Evolutionary conservation across 306 rosid species (phyloP).

Genomic region (Chamaecrista fasciculata): DNA sequence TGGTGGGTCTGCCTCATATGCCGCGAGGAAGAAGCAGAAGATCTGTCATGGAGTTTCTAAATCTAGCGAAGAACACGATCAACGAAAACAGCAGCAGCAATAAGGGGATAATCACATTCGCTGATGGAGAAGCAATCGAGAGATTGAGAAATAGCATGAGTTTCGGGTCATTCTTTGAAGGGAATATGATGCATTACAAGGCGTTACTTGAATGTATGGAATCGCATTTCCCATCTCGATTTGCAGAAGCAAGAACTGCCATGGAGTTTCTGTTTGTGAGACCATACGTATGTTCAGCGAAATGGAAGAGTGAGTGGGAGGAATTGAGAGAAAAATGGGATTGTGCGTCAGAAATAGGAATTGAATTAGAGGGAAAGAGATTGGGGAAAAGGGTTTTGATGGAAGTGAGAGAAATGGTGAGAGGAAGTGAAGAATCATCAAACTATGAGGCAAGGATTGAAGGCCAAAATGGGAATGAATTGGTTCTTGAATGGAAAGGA

Average conservation of each 20-base stretch:
- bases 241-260: conserved; percentile 43
- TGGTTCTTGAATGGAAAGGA: conserved; percentile 43
- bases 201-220: conserved; percentile 50
- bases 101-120: conserved; percentile 45
- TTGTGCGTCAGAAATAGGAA: conserved; percentile 3
- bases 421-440: conserved; percentile 14
- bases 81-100: conserved; percentile 6
- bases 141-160: conserved; percentile 22
- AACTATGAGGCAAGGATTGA: conserved; percentile 36
- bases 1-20: conserved; percentile 45
- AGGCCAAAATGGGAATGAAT: conserved; percentile 41
- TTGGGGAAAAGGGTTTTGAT: conserved; percentile 37
- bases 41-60: conserved; percentile 40
- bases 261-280: conserved; percentile 43
- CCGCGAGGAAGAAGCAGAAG: conserved; percentile 42
- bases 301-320: conserved; percentile 41
- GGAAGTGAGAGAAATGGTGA: conserved; percentile 48
- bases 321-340: conserved; percentile 23
- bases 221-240: conserved; percentile 34
- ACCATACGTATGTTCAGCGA: conserved; percentile 35
- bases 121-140: conserved; percentile 41
- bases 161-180: conserved; percentile 47
- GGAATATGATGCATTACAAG: conserved; percentile 41
- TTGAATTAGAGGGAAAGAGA: conserved; percentile 29
- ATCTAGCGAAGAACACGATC: conserved; percentile 37